Evolutionary conservation across 2,329 filamentous ascomycete species (phyloP).

Genomic region (Alternaria infectoria): DNA sequence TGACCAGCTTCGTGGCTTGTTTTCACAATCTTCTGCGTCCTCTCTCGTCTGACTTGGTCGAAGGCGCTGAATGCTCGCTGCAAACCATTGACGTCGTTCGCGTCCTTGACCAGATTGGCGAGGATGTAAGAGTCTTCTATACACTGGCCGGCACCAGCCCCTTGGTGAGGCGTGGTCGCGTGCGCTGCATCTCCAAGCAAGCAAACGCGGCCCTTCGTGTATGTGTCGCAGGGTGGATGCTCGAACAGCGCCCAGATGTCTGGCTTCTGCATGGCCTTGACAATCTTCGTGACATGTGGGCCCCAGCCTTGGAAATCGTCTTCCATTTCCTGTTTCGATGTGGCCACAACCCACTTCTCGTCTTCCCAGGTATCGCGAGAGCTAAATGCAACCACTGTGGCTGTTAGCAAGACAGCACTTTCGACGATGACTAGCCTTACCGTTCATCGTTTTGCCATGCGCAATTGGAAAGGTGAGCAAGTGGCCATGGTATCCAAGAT

Average conservation of each 20-base stretch:
- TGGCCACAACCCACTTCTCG: slow-evolving; percentile 42
- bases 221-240: slow-evolving; percentile 56
- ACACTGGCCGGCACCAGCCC: slow-evolving; percentile 63
- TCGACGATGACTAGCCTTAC: slow-evolving; percentile 18
- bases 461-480: slow-evolving; percentile 68
- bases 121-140: slow-evolving; percentile 59
- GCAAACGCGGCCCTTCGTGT: slow-evolving; percentile 54
- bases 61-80: slow-evolving; percentile 42
- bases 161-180: slow-evolving; percentile 61
- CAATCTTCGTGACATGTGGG: slow-evolving; percentile 37
- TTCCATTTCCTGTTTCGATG: slow-evolving; percentile 42
- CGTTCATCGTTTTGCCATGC: slow-evolving; percentile 64
- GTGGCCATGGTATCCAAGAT: slow-evolving; percentile 65
- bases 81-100: slow-evolving; percentile 34
- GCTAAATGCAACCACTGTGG: slow-evolving; percentile 43
- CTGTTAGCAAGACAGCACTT: slow-evolving; percentile 6
- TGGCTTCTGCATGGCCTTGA: slow-evolving; percentile 54
- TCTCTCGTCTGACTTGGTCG: slow-evolving; percentile 35
- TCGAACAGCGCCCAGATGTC: slow-evolving; percentile 66
- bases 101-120: slow-evolving; percentile 38
- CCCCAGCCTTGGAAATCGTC: slow-evolving; percentile 41
- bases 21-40: slow-evolving; percentile 37
- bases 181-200: slow-evolving; percentile 65
- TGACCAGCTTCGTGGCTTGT: slow-evolving; percentile 40
- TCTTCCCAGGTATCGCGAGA: slow-evolving; percentile 42